These are phyloP conservation scores for Acacia melanoxylon DNA, from an alignment of 306 rosid species.

Conservation along the genomic window DNA sequence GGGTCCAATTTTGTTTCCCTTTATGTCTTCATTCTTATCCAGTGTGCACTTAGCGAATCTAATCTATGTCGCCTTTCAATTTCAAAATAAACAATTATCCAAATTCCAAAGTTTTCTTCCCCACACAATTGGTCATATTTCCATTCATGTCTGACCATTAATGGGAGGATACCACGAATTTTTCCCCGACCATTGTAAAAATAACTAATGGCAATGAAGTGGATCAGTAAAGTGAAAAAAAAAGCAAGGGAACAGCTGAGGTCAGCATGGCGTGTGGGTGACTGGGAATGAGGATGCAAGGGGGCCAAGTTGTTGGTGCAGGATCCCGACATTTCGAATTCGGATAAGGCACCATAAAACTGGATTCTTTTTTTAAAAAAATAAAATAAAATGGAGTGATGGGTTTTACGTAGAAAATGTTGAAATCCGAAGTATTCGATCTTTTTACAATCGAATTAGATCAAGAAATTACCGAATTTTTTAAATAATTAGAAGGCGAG, in stretches of 20 bases:
- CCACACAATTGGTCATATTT: background rate
- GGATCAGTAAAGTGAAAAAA: background rate
- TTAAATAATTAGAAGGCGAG: background rate
- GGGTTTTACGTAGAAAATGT: background rate
- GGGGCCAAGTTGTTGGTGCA: background rate
- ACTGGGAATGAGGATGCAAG: background rate
- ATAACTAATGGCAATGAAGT: background rate
- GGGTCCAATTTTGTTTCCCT: background rate
- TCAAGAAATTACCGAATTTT: background rate
- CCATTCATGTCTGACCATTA: slow-evolving; percentile 6
- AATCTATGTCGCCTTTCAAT: background rate
- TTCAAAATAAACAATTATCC: background rate
- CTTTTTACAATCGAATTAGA: background rate
- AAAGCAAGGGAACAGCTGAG: background rate
- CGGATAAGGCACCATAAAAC: background rate
- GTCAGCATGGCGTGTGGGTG: background rate
- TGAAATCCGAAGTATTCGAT: background rate
- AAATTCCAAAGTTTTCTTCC: background rate
- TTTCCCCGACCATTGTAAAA: background rate
- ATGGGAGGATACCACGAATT: background rate
- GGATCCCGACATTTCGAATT: background rate
- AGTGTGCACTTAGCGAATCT: background rate
- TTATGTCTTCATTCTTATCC: slow-evolving; percentile 13
- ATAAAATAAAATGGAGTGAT: background rate
- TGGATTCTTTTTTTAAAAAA: background rate